Conservation (phyloP, 2,329 filamentous ascomycete species). For the Eutypella sp. region DNA sequence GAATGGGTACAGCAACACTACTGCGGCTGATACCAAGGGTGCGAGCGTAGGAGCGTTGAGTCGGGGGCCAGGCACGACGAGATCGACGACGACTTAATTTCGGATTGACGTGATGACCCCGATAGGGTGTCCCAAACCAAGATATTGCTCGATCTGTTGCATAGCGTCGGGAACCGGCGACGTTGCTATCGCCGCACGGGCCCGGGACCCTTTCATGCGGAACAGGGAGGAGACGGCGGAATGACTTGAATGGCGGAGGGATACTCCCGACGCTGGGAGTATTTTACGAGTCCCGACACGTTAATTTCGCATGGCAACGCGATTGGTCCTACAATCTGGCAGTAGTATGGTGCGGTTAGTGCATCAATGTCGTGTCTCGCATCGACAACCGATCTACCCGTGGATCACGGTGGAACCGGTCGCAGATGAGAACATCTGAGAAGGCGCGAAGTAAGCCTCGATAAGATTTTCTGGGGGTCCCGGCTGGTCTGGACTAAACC, state of each 20-base stretch:
- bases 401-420: neutral
- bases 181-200: neutral
- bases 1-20: conserved; percentile 1
- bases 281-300: neutral
- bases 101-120: neutral
- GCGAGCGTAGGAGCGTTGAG: neutral
- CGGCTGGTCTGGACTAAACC: neutral
- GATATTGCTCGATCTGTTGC: neutral
- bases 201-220: neutral
- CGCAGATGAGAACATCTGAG: neutral
- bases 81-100: neutral
- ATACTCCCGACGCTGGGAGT: neutral
- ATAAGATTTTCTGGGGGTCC: neutral
- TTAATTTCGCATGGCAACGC: neutral
- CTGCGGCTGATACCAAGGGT: neutral
- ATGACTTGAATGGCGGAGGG: neutral
- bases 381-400: neutral
- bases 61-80: neutral
- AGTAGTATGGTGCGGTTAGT: neutral
- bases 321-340: neutral
- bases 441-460: neutral
- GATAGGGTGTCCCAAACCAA: neutral
- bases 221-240: neutral
- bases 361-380: neutral
- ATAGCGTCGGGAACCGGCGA: neutral